phyloP scores from a whole-genome alignment of 2,329 filamentous ascomycete genomes.

The Ceratocystis variospora region DNA sequence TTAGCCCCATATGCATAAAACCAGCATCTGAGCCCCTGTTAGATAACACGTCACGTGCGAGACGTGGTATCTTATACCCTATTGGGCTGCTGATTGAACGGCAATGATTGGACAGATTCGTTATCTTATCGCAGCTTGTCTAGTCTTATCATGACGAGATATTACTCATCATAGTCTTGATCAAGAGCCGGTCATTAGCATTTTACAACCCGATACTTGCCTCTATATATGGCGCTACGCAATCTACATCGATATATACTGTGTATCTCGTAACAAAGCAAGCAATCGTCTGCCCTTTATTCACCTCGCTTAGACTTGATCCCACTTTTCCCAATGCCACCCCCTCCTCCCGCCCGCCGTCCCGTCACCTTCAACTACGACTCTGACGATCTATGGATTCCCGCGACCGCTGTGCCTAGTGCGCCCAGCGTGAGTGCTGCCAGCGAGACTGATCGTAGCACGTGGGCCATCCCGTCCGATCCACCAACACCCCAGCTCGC shows the following conservation, averaged over 20 bases:
- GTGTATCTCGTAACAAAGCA: neutral
- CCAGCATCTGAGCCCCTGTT: neutral
- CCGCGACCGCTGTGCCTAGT: neutral
- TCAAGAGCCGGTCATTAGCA: too few relatives aligned
- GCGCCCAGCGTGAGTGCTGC: neutral
- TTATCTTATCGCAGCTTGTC: neutral
- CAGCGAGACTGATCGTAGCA: slow-evolving; percentile 9
- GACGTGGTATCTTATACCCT: neutral
- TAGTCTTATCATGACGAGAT: neutral
- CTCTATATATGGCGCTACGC: too few relatives aligned
- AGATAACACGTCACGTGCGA: neutral
- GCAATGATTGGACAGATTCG: neutral
- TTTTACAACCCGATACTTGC: too few relatives aligned
- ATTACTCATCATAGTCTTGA: neutral
- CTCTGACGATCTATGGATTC: slow-evolving; percentile 10
- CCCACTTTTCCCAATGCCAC: neutral
- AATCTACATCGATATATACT: too few relatives aligned
- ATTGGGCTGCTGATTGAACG: neutral
- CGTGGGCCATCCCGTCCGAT: slow-evolving; percentile 17
- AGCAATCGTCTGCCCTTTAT: neutral
- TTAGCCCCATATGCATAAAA: neutral
- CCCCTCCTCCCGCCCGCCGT: neutral
- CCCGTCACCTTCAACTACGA: slow-evolving; percentile 5
- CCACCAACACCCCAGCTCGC: slow-evolving; percentile 12
- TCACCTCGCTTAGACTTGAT: neutral